A percentile compares a stretch with the other conserved stretches of the same genome.
Conservation (phyloP, 2,329 filamentous ascomycete species). For the Trichoderma polysporum region DNA sequence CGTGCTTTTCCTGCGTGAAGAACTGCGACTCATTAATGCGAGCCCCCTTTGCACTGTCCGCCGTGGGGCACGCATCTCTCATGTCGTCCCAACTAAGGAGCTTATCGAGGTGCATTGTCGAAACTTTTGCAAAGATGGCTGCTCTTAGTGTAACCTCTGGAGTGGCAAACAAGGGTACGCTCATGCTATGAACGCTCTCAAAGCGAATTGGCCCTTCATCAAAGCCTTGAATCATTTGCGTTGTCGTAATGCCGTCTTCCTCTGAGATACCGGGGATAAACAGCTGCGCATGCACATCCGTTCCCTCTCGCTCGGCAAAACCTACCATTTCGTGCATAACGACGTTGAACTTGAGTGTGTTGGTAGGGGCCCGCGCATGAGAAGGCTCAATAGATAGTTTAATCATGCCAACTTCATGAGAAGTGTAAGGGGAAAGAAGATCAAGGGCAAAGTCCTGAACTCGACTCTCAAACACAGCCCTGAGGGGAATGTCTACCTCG, state of each 20-base stretch:
- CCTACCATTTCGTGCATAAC: slow-evolving; percentile 96
- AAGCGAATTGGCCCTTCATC: slow-evolving; percentile 91
- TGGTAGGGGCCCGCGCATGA: slow-evolving; percentile 85
- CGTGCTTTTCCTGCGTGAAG: slow-evolving; percentile 88
- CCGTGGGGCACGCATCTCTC: slow-evolving; percentile 70
- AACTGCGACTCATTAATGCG: slow-evolving; percentile 90
- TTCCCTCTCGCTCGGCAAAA: slow-evolving; percentile 93
- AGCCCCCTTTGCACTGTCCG: slow-evolving; percentile 55
- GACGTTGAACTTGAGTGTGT: slow-evolving; percentile 95
- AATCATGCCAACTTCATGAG: slow-evolving; percentile 85
- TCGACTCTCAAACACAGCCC: slow-evolving; percentile 88
- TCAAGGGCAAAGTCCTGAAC: slow-evolving; percentile 94
- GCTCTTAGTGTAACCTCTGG: slow-evolving; percentile 75
- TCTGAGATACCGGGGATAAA: slow-evolving; percentile 90
- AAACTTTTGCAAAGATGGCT: slow-evolving; percentile 88
- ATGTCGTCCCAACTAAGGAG: slow-evolving; percentile 98
- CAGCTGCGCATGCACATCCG: slow-evolving; percentile 93
- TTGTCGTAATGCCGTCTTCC: slow-evolving; percentile 88
- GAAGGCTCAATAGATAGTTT: slow-evolving; percentile 91
- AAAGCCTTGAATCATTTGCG: slow-evolving; percentile 90
- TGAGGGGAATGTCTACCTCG: slow-evolving; percentile 87
- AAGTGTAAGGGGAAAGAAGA: slow-evolving; percentile 88
- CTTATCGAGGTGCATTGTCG: slow-evolving; percentile 93
- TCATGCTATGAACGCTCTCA: slow-evolving; percentile 98
- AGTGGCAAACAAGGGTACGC: slow-evolving; percentile 72